phyloP scores from a whole-genome alignment of 140 eudicot species.

The Anethum foeniculum region DNA sequence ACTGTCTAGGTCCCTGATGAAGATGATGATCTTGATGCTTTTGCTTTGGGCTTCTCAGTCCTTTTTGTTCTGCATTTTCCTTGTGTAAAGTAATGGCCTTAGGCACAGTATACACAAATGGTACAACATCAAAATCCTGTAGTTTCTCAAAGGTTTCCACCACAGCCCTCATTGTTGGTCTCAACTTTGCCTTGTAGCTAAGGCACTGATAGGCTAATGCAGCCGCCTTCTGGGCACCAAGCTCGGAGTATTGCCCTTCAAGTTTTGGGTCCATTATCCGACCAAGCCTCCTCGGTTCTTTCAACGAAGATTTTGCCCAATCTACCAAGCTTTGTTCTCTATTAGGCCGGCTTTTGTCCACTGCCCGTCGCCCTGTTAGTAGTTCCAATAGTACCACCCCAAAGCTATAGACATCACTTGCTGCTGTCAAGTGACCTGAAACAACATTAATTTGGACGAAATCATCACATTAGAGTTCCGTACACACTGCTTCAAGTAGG shows the following conservation, averaged over 20 bases:
- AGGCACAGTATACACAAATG: constrained; percentile 61
- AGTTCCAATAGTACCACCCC: constrained; percentile 61
- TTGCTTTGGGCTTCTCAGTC: constrained; percentile 9
- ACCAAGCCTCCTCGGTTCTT: constrained; percentile 38
- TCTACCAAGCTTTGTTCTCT: constrained; percentile 67
- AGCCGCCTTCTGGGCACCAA: constrained; percentile 61
- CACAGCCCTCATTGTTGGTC: constrained; percentile 54
- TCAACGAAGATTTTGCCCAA: constrained; percentile 63
- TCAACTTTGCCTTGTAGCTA: constrained; percentile 55
- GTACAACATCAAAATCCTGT: constrained; percentile 37
- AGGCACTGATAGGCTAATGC: constrained; percentile 69
- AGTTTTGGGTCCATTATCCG: constrained; percentile 81
- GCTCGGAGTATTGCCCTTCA: constrained; percentile 59
- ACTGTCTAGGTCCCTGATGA: constrained; percentile 26
- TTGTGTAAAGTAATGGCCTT: constrained; percentile 17
- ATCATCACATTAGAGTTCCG: neutral
- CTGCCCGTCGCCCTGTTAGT: constrained; percentile 51
- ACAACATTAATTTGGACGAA: neutral
- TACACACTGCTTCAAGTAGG: neutral
- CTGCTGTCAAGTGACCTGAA: constrained; percentile 58
- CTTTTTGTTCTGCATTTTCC: constrained; percentile 11
- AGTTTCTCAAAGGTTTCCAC: constrained; percentile 47
- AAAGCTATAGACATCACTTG: constrained; percentile 62
- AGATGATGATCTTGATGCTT: constrained; percentile 28
- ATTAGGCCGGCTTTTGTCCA: constrained; percentile 64